A percentile compares a stretch with the other conserved stretches of the same genome.
These are phyloP conservation scores for Xylariaceae sp. DNA, from an alignment of 2,329 filamentous ascomycete genomes.

Conservation along the genomic window DNA sequence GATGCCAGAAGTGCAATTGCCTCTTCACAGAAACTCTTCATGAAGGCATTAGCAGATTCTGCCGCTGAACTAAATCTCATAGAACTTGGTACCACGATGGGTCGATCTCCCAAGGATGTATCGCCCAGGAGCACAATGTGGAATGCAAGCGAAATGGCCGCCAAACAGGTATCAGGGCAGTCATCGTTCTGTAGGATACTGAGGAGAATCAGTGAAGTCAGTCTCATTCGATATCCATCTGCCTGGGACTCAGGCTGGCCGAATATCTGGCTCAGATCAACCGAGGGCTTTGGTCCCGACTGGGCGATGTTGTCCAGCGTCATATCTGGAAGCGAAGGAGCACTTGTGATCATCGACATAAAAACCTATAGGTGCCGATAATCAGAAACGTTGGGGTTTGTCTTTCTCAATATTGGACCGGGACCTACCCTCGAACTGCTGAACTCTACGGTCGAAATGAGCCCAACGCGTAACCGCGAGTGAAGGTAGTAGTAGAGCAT, in stretches of 20 bases:
- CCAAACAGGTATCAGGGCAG: neutral
- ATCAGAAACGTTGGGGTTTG: constrained; percentile 1
- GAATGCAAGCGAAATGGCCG: constrained; percentile 5
- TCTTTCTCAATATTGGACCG: too few species aligned
- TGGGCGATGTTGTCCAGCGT: neutral
- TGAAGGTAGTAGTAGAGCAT: constrained; percentile 13
- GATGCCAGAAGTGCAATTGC: constrained; percentile 3
- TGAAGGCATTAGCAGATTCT: neutral
- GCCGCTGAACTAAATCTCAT: neutral
- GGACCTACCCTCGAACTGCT: constrained; percentile 14
- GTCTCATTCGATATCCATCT: constrained; percentile 6
- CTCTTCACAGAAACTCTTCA: constrained; percentile 12
- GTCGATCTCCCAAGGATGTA: constrained; percentile 5
- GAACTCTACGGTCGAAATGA: constrained; percentile 11
- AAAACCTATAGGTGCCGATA: constrained; percentile 4
- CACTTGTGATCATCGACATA: constrained; percentile 1
- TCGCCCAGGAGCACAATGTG: constrained; percentile 6
- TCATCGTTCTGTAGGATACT: neutral
- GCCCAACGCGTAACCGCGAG: constrained; percentile 7
- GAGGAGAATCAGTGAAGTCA: constrained; percentile 3
- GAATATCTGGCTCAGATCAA: too few species aligned
- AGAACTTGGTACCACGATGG: neutral
- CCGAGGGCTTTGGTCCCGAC: neutral
- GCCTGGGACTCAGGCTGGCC: too few species aligned
- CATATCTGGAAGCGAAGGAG: neutral